Base-by-base conservation (phyloP, 306 rosid genomes). In the Pyrus communis region DNA sequence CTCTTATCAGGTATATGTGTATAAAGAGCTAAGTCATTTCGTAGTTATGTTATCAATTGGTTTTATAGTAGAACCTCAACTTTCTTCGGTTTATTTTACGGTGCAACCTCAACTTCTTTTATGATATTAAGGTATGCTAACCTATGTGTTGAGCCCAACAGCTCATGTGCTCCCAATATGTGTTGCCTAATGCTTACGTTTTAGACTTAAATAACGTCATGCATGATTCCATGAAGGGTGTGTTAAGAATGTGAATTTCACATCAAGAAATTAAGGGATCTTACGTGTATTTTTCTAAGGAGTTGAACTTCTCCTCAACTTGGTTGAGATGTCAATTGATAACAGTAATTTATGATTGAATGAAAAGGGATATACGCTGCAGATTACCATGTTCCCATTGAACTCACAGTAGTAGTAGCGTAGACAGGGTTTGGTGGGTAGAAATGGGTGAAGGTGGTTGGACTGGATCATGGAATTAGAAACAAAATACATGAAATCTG, bases 401-500 rank as follows among this genome's bases (percentile, higher is more conserved):
- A 87, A 84, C 52, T 66, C 69, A 46, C 38, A 73, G 19, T 66
- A 30, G 9, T 33, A 62, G 61, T 43, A 61, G 57, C 54, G 22
- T 61, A 63, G 46, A 58, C 30, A 35, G 71, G 83, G 69, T 75
- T 65, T 2, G 90, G 98, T 93, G 86, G 98, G 86, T 93, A 84
- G 89, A 84, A 84, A 91, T 84, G 93, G 97, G 90, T 93, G 97
- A 87, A 87, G 88, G 98, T 93, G 82, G 98, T 90, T 90, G 96
- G 88, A 82, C 38, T 38, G 86, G 87, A 89, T 73, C 84, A 82
- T 73, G 74, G 84, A 87, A 79, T 13, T 17, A n/a, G 22, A 66
- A 35, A 1, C 12, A 66, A 10, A 9, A 66, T 66, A 33, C 7
- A 11, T 35, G 60, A 14, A 64, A 86, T 55, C 80, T n/a, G 31